Percentiles rank a stretch among this genome's conserved stretches.
Evolutionary conservation across 306 rosid species (phyloP).

Genomic region (Purshia tridentata): DNA sequence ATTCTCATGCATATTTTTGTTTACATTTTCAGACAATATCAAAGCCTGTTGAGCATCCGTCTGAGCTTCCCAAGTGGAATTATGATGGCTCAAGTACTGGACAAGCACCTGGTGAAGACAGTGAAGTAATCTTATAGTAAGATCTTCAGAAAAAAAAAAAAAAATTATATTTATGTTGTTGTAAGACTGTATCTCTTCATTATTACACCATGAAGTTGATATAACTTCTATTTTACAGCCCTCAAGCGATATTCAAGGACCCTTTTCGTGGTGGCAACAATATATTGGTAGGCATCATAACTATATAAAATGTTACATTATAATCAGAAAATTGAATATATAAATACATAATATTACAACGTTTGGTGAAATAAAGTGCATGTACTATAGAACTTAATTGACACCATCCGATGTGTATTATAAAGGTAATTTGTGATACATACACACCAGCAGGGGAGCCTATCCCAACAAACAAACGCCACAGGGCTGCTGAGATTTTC

Average conservation of each 20-base stretch:
- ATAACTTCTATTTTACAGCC: constrained; percentile 45
- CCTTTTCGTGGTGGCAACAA: constrained; percentile 99
- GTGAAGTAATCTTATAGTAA: constrained; percentile 99
- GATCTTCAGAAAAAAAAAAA: constrained; percentile 36
- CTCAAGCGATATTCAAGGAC: constrained; percentile 93
- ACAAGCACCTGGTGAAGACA: constrained; percentile 97
- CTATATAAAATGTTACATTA: background rate
- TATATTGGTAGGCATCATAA: constrained; percentile 68
- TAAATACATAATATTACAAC: no score
- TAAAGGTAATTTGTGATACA: constrained; percentile 82
- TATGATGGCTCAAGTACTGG: constrained; percentile 99
- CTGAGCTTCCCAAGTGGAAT: constrained; percentile 99
- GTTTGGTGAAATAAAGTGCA: no score
- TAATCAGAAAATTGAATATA: background rate
- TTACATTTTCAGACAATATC: constrained; percentile 65
- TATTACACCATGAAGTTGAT: constrained; percentile 25
- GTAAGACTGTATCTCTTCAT: constrained; percentile 10
- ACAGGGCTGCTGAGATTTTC: constrained; percentile 83
- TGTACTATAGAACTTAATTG: constrained; percentile 9
- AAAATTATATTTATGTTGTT: background rate
- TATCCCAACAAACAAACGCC: constrained; percentile 93
- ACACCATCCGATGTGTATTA: constrained; percentile 25
- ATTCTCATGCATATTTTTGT: constrained; percentile 16
- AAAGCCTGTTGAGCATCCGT: constrained; percentile 87
- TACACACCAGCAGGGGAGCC: constrained; percentile 94